Base-by-base conservation (phyloP, 2,329 filamentous ascomycete species). In the Hansfordia pulvinata region DNA sequence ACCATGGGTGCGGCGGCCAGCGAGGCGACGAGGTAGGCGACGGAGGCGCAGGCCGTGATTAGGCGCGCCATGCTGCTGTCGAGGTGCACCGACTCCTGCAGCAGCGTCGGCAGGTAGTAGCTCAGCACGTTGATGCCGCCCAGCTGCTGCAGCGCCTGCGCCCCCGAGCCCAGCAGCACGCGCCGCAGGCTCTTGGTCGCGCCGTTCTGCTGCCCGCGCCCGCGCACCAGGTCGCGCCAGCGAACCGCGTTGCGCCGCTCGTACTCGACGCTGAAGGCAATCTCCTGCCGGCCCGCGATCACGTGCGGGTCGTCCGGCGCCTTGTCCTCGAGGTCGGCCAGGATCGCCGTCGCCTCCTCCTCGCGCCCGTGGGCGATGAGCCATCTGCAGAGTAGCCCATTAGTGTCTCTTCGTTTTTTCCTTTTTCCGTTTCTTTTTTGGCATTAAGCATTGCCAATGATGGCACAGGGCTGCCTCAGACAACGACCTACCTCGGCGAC, bases 341-440 rank as follows among this genome's bases (percentile, higher is more conserved):
- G 35, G 5, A 55, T 43, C 8, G 41, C 40, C 9, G 38, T 39
- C 5, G 52, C 47, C 18, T 50, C 41, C 14, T 31, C 36, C 8
- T 31, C 19, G 15, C 39, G 35, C 4, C 36, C 44, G 11, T 36
- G 27, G n/a, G 40, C 41, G 11, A 44, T 33, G 6, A 47, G 38
- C 37, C 20, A 21, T 7, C 20, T 7, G 20, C n/a, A n/a, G n/a
- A n/a, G n/a, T n/a, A n/a, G n/a, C n/a, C n/a, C n/a, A n/a, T n/a
- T n/a, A n/a, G n/a, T n/a, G n/a, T n/a, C n/a, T n/a, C n/a, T n/a
- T n/a, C n/a, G n/a, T n/a, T n/a, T n/a, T n/a, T n/a, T n/a, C n/a
- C n/a, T n/a, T n/a, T n/a, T n/a, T n/a, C n/a, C n/a, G n/a, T n/a
- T n/a, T n/a, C n/a, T n/a, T n/a, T n/a, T n/a, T n/a, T n/a, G n/a